phyloP scores from a whole-genome alignment of 768 basidiomycete species.

The Steccherinum ochraceum region DNA sequence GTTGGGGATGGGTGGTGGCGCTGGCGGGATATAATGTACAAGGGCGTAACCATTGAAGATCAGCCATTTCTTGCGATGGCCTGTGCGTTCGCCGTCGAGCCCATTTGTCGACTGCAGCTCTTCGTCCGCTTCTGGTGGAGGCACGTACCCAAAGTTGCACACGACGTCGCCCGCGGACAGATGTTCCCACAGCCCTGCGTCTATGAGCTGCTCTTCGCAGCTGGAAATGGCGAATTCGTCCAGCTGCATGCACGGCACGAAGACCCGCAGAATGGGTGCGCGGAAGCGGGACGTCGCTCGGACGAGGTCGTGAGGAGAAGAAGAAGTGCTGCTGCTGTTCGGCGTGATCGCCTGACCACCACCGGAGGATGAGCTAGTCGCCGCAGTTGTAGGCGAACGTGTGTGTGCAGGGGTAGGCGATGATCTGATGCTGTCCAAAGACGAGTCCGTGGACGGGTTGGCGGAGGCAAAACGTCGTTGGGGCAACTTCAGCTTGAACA shows the following conservation, averaged over 20 bases:
- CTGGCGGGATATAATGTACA: constrained; percentile 53
- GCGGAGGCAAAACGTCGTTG: constrained; percentile 37
- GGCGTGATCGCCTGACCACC: constrained; percentile 15
- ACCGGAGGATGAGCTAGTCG: constrained; percentile 10
- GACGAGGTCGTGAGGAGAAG: constrained; percentile 53
- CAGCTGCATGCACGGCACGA: constrained; percentile 61
- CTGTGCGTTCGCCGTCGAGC: constrained; percentile 15
- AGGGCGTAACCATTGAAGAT: constrained; percentile 64
- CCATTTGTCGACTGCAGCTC: constrained; percentile 17
- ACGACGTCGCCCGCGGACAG: constrained; percentile 75
- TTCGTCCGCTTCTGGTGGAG: constrained; percentile 27
- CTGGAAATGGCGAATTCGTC: constrained; percentile 39
- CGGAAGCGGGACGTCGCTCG: constrained; percentile 55
- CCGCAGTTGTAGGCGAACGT: constrained; percentile 6
- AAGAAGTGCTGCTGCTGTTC: constrained; percentile 18
- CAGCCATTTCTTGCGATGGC: constrained; percentile 43
- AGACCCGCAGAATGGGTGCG: constrained; percentile 70
- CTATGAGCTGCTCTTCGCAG: constrained; percentile 67
- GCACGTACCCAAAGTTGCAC: constrained; percentile 77
- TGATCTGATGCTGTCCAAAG: constrained; percentile 25
- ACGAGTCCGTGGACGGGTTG: constrained; percentile 43
- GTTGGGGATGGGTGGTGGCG: constrained; percentile 45
- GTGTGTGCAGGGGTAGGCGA: constrained; percentile 11
- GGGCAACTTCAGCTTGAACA: constrained; percentile 25
- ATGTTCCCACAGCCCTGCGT: constrained; percentile 63